Conservation (phyloP, 2,329 filamentous ascomycete species). For the Teratosphaeria epicoccoides region DNA sequence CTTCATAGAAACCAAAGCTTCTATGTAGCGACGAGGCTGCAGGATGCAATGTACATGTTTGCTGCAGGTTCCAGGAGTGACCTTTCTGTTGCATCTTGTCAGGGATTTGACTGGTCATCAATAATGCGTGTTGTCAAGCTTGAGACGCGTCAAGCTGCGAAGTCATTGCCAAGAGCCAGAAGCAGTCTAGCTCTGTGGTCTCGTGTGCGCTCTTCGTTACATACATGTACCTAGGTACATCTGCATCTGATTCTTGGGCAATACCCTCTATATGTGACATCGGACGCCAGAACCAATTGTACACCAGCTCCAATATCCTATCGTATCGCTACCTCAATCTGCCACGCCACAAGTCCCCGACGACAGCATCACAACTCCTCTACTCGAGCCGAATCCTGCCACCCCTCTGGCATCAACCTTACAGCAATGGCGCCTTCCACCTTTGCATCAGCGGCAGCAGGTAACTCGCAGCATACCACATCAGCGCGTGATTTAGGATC, state of each 20-base stretch:
- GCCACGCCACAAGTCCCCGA: not conserved
- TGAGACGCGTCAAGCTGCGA: not conserved
- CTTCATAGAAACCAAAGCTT: too few relatives aligned
- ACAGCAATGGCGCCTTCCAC: constrained; percentile 36
- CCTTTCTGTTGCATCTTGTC: too few relatives aligned
- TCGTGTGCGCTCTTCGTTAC: not conserved
- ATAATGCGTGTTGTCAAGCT: not conserved
- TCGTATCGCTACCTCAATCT: not conserved
- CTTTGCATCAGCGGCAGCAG: constrained; percentile 42
- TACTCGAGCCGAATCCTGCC: not conserved
- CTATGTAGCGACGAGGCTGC: too few relatives aligned
- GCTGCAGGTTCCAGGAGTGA: too few relatives aligned
- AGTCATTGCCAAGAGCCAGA: not conserved
- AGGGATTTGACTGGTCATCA: too few relatives aligned
- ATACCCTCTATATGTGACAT: not conserved
- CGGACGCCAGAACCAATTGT: not conserved
- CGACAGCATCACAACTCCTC: not conserved
- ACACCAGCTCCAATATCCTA: not conserved
- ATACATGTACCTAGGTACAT: too few relatives aligned
- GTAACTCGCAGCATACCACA: constrained; percentile 24
- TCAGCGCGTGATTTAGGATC: constrained; percentile 33
- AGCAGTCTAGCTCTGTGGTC: not conserved
- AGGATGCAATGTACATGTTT: too few relatives aligned
- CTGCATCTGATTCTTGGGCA: not conserved
- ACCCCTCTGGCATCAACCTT: not conserved